Base-by-base conservation (phyloP, 305 asterid species). In the Salvia sclarea region DNA sequence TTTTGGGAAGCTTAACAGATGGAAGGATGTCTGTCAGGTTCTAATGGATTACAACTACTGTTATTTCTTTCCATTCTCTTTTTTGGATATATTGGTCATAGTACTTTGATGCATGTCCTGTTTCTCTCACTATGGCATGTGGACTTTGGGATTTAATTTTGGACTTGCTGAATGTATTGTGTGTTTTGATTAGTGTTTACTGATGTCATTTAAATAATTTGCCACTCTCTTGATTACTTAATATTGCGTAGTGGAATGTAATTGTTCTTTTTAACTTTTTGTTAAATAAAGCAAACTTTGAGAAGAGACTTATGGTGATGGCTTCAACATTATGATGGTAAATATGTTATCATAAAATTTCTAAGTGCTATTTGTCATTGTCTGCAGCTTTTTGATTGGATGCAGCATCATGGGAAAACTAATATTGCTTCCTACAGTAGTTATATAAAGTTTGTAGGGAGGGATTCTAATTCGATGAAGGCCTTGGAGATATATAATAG, bases 351-450 rank as follows among this genome's bases (percentile, higher is more conserved):
- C 14, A 56, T 55, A 25, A 50, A 21, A 21, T 8, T n/a, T n/a
- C 5, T n/a, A 30, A 55, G 61, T 65, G 21, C 59, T 64, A 57
- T 68, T 54, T 68, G 16, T 38, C 68, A 25, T 44, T 71, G 56
- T 47, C 78, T 78, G 87, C 95, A 91, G 98, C 88, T 87, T 53
- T 93, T 93, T 85, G 82, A 85, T 70, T 93, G 98, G 98, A 93
- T 93, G 98, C 81, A 75, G 76, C 83, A 81, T 73, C 86, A 84
- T 68, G 92, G 84, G 50, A 93, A 86, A 82, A 87, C 83, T 53
- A 93, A 88, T 82, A 44, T 70, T 78, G 92, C 96, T 66, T 86
- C 98, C 38, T 93, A 90, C 83, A 90, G 98, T 75, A 81, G 95
- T 77, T 93, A 84, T 70, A 80, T 93, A 76, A 93, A 85, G 82